phyloP scores from a whole-genome alignment of 371 early-diverging fungal genomes.

The Fennellomyces sp. region DNA sequence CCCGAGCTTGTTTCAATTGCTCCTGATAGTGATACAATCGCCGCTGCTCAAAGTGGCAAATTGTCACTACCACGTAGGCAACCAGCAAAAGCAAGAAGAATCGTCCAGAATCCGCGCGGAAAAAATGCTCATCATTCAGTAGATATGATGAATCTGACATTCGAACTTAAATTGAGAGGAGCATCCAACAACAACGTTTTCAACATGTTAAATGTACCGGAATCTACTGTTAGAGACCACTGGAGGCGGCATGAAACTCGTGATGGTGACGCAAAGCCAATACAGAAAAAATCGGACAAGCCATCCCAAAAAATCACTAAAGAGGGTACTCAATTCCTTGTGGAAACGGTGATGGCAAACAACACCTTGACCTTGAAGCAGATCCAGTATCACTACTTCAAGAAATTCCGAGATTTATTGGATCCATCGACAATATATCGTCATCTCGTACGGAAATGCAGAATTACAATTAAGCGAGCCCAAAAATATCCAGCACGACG shows the following conservation, averaged over 20 bases:
- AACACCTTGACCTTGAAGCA: neutral
- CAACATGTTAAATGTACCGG: neutral
- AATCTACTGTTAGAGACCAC: neutral
- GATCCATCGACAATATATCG: neutral
- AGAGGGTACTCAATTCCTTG: neutral
- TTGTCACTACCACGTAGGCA: no score
- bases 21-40: no score
- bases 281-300: neutral
- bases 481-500: neutral
- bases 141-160: no score
- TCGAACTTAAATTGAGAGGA: no score
- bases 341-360: neutral
- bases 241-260: neutral
- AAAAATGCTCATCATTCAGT: no score
- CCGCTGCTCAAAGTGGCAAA: no score
- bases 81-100: no score
- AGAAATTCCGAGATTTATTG: neutral
- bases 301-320: neutral
- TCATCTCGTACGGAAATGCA: neutral
- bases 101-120: no score
- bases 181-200: neutral
- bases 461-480: neutral
- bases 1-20: neutral
- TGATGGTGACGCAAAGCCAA: neutral
- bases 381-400: neutral